phyloP scores from a whole-genome alignment of 345 rosid genomes.

The Cardamine resedifolia region DNA sequence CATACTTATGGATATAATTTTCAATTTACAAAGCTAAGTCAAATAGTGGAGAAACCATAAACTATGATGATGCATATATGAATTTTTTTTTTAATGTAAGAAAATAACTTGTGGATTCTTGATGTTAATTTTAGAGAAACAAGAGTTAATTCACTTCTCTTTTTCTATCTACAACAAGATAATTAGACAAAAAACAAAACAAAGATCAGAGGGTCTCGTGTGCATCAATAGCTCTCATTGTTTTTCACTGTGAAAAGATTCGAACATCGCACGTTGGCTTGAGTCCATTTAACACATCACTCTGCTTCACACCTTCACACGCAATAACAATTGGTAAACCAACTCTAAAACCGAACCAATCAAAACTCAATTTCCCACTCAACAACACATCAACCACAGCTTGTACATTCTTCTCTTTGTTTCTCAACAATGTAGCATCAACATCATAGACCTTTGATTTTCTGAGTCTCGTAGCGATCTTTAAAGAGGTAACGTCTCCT shows the following conservation, averaged over 20 bases:
- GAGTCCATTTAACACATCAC: conserved; percentile 24
- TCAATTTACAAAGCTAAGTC: neutral
- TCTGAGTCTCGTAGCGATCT: neutral
- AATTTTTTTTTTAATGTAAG: no score
- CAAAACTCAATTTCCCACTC: conserved; percentile 35
- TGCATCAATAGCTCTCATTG: neutral
- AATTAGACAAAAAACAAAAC: neutral
- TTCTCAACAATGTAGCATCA: conserved; percentile 29
- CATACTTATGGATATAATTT: neutral
- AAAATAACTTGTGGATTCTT: conserved; percentile 19
- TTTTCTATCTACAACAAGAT: conserved; percentile 35
- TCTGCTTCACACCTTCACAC: conserved; percentile 35
- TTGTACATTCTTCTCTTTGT: conserved; percentile 24
- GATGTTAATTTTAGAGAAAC: conserved; percentile 22
- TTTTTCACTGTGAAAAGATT: conserved; percentile 28
- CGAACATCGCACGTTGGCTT: conserved; percentile 37
- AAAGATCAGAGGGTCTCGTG: conserved; percentile 1
- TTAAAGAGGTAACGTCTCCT: conserved; percentile 11
- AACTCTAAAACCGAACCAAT: conserved; percentile 35
- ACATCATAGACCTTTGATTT: conserved; percentile 26
- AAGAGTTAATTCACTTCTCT: conserved; percentile 15
- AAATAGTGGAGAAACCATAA: neutral
- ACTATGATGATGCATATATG: neutral
- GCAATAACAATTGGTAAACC: conserved; percentile 34
- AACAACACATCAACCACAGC: conserved; percentile 31